Evolutionary conservation across 257 asterid species (phyloP).

Genomic region (Fraxinus cuspidata): DNA sequence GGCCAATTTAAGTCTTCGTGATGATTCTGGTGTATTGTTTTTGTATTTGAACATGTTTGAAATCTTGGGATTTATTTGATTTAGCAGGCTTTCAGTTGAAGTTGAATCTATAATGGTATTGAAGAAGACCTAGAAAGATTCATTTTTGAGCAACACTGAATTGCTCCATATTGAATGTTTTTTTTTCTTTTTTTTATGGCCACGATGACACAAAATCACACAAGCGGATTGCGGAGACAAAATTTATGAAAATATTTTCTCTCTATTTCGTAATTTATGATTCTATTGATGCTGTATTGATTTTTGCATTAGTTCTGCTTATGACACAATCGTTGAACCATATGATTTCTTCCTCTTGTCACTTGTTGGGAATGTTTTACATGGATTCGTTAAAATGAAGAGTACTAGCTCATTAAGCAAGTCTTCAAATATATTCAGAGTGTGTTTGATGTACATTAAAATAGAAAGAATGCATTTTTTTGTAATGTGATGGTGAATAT

Average conservation of each 20-base stretch:
- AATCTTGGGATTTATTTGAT: neutral
- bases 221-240: neutral
- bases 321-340: neutral
- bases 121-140: too few species aligned
- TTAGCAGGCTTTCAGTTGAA: neutral
- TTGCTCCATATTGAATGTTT: too few species aligned
- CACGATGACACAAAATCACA: neutral
- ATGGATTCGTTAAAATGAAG: neutral
- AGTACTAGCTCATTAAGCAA: neutral
- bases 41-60: neutral
- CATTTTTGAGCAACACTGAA: too few species aligned
- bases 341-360: neutral
- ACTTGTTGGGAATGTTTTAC: neutral
- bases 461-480: too few species aligned
- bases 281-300: neutral
- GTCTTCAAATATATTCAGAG: too few species aligned
- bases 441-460: too few species aligned
- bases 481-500: too few species aligned
- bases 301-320: neutral
- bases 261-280: neutral
- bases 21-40: neutral
- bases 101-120: neutral
- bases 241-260: neutral
- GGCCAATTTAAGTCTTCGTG: neutral
- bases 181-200: too few species aligned